Conservation (phyloP, 305 asterid species). For the Rubia peregrina region DNA sequence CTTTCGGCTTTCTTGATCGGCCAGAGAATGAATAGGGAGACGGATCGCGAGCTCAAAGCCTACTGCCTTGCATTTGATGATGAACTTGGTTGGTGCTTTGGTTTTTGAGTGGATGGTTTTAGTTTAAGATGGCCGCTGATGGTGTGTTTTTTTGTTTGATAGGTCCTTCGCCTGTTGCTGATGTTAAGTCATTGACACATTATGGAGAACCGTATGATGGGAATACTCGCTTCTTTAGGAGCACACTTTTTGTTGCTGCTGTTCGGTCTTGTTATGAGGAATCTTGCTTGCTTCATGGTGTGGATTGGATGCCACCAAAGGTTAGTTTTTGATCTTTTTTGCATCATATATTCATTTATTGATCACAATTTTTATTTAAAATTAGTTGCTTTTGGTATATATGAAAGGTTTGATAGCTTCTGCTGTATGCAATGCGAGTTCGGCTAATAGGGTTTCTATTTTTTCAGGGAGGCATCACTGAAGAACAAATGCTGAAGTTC, state of each 20-base stretch:
- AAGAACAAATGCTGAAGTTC: slow-evolving; percentile 93
- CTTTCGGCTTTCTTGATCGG: slow-evolving; percentile 80
- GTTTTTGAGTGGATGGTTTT: not conserved
- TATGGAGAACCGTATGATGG: slow-evolving; percentile 98
- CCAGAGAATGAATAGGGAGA: slow-evolving; percentile 90
- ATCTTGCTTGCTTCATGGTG: slow-evolving; percentile 95
- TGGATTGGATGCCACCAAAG: slow-evolving; percentile 99
- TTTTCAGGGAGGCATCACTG: slow-evolving; percentile 89
- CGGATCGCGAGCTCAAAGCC: slow-evolving; percentile 95
- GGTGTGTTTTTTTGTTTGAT: slow-evolving; percentile 5
- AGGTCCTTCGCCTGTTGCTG: slow-evolving; percentile 77
- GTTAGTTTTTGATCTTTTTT: slow-evolving; percentile 25
- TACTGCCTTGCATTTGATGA: slow-evolving; percentile 93
- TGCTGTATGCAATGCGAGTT: not conserved
- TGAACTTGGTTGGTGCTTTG: slow-evolving; percentile 49
- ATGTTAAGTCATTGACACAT: slow-evolving; percentile 84
- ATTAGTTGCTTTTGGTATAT: not conserved
- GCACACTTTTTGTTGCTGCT: slow-evolving; percentile 95
- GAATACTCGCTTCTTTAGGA: slow-evolving; percentile 87
- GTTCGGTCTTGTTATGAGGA: slow-evolving; percentile 95
- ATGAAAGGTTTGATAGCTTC: not conserved
- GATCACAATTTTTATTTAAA: not conserved
- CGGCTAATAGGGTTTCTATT: not conserved
- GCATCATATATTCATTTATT: not conserved
- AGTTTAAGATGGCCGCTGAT: slow-evolving; percentile 5